Evolutionary conservation across 768 basidiomycete genomes (phyloP).

Genomic region (Myochromella boudieri): DNA sequence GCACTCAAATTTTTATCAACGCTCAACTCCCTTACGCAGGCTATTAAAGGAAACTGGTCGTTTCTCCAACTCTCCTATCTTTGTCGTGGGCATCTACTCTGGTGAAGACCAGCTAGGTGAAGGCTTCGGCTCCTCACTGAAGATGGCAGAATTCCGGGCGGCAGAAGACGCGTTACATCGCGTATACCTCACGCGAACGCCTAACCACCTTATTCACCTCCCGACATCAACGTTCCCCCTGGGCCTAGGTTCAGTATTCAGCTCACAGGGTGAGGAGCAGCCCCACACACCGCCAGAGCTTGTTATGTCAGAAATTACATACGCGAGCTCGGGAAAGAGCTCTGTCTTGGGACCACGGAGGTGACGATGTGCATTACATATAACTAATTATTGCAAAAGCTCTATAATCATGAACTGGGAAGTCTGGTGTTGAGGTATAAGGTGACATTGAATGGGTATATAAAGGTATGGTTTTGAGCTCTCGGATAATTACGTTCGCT

Average conservation of each 20-base stretch:
- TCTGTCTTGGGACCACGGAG: constrained; percentile 19
- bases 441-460: neutral
- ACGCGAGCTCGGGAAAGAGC: constrained; percentile 68
- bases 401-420: too few species aligned
- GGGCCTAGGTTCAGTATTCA: constrained; percentile 54
- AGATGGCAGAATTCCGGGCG: constrained; percentile 94
- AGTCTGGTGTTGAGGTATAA: too few species aligned
- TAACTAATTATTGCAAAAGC: constrained; percentile 4
- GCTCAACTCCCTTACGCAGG: constrained; percentile 36
- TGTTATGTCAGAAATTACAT: constrained; percentile 63
- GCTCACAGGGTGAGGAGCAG: constrained; percentile 36
- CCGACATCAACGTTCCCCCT: constrained; percentile 75
- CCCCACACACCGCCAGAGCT: constrained; percentile 55
- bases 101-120: constrained; percentile 87
- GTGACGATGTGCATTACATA: constrained; percentile 9
- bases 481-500: too few species aligned
- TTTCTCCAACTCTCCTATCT: constrained; percentile 86
- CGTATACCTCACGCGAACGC: constrained; percentile 79
- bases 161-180: constrained; percentile 84
- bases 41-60: constrained; percentile 93
- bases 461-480: too few species aligned
- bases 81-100: constrained; percentile 93
- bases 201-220: constrained; percentile 63
- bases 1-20: neutral
- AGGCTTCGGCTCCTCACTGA: constrained; percentile 88